Evolutionary conservation across 768 basidiomycete genomes (phyloP).

Genomic region (Leccinum disarticulatum): DNA sequence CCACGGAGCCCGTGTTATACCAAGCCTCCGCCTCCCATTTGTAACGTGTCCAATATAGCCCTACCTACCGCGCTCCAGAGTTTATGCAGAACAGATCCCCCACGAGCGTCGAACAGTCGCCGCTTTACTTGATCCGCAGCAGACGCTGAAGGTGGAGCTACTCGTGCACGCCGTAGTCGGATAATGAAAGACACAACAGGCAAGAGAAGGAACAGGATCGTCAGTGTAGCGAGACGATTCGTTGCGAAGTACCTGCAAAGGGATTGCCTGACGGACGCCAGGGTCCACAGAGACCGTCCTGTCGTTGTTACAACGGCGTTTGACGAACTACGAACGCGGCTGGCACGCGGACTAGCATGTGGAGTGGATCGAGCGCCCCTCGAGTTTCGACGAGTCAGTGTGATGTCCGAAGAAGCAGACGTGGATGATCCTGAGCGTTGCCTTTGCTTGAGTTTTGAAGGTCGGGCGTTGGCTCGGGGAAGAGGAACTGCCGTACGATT

Average conservation of each 20-base stretch:
- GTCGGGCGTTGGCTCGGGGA: background rate
- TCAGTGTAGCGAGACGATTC: conserved; percentile 48
- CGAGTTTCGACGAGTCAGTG: conserved; percentile 20
- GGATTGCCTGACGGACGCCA: conserved; percentile 48
- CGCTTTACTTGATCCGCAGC: conserved; percentile 60
- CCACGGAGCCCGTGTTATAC: no score
- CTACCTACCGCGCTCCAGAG: conserved; percentile 53
- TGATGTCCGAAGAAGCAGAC: conserved; percentile 26
- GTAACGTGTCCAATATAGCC: conserved; percentile 62
- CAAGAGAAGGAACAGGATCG: conserved; percentile 40
- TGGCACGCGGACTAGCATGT: conserved; percentile 14
- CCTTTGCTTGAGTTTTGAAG: conserved; percentile 15
- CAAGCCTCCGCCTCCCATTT: conserved; percentile 76
- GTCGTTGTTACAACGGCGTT: conserved; percentile 13
- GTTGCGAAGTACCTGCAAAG: conserved; percentile 48
- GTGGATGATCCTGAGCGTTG: conserved; percentile 22
- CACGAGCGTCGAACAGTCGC: conserved; percentile 46
- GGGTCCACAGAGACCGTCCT: conserved; percentile 21
- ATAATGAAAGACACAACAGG: conserved; percentile 48
- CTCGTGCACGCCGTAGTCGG: conserved; percentile 47
- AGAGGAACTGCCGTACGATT: conserved; percentile 69
- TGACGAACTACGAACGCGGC: conserved; percentile 15
- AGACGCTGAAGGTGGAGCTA: conserved; percentile 22
- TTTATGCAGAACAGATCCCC: conserved; percentile 36
- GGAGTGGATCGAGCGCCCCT: conserved; percentile 9